phyloP scores from a whole-genome alignment of 306 rosid genomes.

The Dryas octopetala region DNA sequence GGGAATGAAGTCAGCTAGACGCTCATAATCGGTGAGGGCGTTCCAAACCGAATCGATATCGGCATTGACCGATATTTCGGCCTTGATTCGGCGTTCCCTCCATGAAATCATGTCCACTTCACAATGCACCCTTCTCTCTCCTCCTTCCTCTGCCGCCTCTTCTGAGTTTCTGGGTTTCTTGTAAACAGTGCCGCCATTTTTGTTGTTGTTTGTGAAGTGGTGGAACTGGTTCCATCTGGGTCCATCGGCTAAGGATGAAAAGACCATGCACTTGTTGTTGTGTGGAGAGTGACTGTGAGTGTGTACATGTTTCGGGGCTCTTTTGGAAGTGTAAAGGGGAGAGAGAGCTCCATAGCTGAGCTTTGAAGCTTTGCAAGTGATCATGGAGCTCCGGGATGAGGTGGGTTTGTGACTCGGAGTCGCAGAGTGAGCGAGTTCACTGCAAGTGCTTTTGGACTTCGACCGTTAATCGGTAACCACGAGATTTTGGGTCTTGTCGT shows the following conservation, averaged over 20 bases:
- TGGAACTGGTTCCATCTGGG: conserved; percentile 36
- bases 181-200: neutral
- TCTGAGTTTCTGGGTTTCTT: conserved; percentile 11
- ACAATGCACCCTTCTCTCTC: conserved; percentile 56
- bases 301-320: conserved; percentile 26
- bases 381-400: conserved; percentile 31
- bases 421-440: neutral
- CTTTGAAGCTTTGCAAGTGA: conserved; percentile 49
- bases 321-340: conserved; percentile 14
- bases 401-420: neutral
- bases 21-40: conserved; percentile 89
- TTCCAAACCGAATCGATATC: conserved; percentile 74
- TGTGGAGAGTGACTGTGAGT: conserved; percentile 14
- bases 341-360: conserved; percentile 37
- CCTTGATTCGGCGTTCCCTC: conserved; percentile 79
- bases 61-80: conserved; percentile 56
- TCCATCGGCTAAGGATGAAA: conserved; percentile 34
- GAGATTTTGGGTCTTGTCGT: conserved; percentile 17
- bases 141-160: conserved; percentile 17
- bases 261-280: conserved; percentile 34
- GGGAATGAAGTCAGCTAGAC: conserved; percentile 84
- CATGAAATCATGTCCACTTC: conserved; percentile 82
- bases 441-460: conserved; percentile 12
- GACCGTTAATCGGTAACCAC: conserved; percentile 34
- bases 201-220: conserved; percentile 19